Conservation (phyloP, 768 basidiomycete genomes). For the Podaxis sp. region DNA sequence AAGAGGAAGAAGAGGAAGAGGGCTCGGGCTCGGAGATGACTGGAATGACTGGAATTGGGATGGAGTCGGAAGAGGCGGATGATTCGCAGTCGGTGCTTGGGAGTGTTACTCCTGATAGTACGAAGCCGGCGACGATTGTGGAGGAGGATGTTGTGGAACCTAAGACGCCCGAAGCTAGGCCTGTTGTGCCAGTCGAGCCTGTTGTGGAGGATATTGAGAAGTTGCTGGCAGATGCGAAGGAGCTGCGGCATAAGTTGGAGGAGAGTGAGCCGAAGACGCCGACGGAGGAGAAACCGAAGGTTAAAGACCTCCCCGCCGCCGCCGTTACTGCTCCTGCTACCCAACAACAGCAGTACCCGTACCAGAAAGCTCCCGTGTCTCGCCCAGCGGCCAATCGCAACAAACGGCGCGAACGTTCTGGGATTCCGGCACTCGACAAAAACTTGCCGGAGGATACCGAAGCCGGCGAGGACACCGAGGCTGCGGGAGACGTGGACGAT, state of each 20-base stretch:
- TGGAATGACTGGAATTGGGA: slow-evolving; percentile 14
- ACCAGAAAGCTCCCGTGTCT: slow-evolving; percentile 21
- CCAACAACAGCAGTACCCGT: slow-evolving; percentile 4
- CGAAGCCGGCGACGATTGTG: slow-evolving; percentile 2
- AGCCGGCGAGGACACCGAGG: slow-evolving; percentile 39
- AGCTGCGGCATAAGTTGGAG: slow-evolving; percentile 10
- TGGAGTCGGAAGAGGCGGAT: slow-evolving; percentile 10
- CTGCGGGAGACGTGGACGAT: slow-evolving; percentile 36
- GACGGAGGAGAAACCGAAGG: slow-evolving; percentile 5
- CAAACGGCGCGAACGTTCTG: slow-evolving; percentile 75
- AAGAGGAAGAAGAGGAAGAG: slow-evolving; percentile 16
- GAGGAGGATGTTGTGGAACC: slow-evolving; percentile 45
- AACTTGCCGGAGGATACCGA: slow-evolving; percentile 45
- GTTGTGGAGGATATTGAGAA: slow-evolving; percentile 4
- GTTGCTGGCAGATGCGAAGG: slow-evolving; percentile 10
- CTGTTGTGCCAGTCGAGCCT: slow-evolving; percentile 13
- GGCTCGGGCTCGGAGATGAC: slow-evolving; percentile 20
- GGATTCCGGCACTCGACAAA: slow-evolving; percentile 74
- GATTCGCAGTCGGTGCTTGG: slow-evolving; percentile 2
- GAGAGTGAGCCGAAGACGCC: slow-evolving; percentile 12
- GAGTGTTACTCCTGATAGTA: not conserved
- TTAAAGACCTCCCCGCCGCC: slow-evolving; percentile 20
- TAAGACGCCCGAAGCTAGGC: slow-evolving; percentile 72
- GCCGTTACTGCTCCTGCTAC: not conserved
- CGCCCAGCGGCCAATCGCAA: slow-evolving; percentile 25